Evolutionary conservation across 768 basidiomycete species (phyloP).

Genomic region (Hygrophorus pudorinus): DNA sequence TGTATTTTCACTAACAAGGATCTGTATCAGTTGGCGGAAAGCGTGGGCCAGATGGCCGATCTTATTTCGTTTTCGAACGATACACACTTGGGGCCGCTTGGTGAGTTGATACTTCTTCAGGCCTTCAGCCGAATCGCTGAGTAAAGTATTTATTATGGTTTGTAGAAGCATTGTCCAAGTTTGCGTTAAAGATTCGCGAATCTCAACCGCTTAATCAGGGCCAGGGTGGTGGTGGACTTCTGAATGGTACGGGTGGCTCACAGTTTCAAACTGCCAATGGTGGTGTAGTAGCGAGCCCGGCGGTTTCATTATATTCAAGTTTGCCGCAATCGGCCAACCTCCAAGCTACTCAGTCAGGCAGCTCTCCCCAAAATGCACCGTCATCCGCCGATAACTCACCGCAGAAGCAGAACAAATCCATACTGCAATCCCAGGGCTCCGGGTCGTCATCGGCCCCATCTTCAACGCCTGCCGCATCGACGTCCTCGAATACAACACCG

Average conservation of each 20-base stretch:
- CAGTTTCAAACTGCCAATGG: slow-evolving; percentile 12
- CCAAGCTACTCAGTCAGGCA: slow-evolving; percentile 22
- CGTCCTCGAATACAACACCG: slow-evolving; percentile 33
- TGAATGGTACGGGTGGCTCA: slow-evolving; percentile 11
- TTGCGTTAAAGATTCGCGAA: slow-evolving; percentile 29
- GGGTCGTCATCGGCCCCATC: slow-evolving; percentile 24
- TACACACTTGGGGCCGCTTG: slow-evolving; percentile 47
- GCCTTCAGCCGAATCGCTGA: slow-evolving; percentile 1
- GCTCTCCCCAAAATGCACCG: slow-evolving; percentile 42
- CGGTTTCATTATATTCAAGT: slow-evolving; percentile 42
- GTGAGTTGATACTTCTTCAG: slow-evolving; percentile 31
- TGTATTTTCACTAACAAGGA: slow-evolving; percentile 5
- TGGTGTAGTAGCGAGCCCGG: slow-evolving; percentile 16
- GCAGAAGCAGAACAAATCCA: slow-evolving; percentile 55
- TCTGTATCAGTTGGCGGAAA: slow-evolving; percentile 57
- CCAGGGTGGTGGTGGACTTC: slow-evolving; percentile 2
- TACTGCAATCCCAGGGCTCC: slow-evolving; percentile 22
- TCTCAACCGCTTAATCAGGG: slow-evolving; percentile 17
- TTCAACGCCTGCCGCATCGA: slow-evolving; percentile 23
- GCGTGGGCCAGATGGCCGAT: slow-evolving; percentile 72
- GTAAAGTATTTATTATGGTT: slow-evolving; percentile 5
- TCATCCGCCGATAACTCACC: slow-evolving; percentile 45
- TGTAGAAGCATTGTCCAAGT: slow-evolving; percentile 33
- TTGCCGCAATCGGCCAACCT: slow-evolving; percentile 32
- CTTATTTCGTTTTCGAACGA: slow-evolving; percentile 58